Evolutionary conservation across 331 rosid genomes (phyloP).

Genomic region (Rhamnella rubrinervis): DNA sequence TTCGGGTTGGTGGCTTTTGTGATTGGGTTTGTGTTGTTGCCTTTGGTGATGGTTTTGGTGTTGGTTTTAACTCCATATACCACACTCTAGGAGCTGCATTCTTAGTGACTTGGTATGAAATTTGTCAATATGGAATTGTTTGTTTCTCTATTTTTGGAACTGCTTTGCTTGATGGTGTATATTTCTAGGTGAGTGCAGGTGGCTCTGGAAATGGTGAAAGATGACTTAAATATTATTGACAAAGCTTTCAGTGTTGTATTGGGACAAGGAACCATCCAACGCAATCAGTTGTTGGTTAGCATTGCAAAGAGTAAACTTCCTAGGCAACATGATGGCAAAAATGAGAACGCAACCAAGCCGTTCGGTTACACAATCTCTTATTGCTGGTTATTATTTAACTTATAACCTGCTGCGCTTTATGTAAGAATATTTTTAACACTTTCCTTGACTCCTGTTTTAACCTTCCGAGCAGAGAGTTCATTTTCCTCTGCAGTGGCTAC

Average conservation of each 20-base stretch:
- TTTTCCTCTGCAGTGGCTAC: constrained; percentile 19
- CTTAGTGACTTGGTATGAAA: constrained; percentile 88
- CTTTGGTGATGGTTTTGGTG: no score
- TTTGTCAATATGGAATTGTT: constrained; percentile 17
- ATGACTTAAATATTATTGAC: constrained; percentile 89
- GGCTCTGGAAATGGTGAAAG: constrained; percentile 78
- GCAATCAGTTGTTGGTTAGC: constrained; percentile 81
- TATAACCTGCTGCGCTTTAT: constrained; percentile 7
- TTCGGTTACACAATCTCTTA: constrained; percentile 83
- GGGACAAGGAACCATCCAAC: constrained; percentile 90
- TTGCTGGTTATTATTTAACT: constrained; percentile 58
- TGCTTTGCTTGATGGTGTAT: constrained; percentile 21
- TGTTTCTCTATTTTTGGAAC: neutral
- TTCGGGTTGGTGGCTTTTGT: no score
- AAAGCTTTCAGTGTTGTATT: constrained; percentile 91
- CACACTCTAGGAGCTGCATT: constrained; percentile 62
- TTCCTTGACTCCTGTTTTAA: neutral
- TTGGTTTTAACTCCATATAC: no score
- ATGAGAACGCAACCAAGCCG: constrained; percentile 95
- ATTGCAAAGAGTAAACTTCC: constrained; percentile 84
- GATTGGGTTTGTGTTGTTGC: no score
- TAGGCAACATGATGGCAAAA: constrained; percentile 78
- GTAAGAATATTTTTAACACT: constrained; percentile 1
- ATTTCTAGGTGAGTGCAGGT: constrained; percentile 79
- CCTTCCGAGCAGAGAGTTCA: constrained; percentile 86